Evolutionary conservation across 176 grass and related monocot species (phyloP), one percentile per base, ranked within the genome.

Genomic region (Eremochloa ophiuroides): DNA sequence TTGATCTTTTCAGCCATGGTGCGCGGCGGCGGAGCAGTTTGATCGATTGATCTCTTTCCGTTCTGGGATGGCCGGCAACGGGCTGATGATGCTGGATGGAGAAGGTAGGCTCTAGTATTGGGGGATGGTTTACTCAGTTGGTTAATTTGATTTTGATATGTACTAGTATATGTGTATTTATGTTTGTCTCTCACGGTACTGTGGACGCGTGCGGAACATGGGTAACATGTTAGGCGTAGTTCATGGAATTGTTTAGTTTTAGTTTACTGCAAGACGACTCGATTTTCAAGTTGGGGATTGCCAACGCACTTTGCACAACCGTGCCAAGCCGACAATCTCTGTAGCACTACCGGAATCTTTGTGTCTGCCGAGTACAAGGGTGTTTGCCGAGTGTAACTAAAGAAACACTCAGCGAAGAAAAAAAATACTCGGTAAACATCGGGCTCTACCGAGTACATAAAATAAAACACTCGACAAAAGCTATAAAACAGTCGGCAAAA

Each of bases 1-100:
- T 93, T 93, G 77, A 97, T 97, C 76, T 87, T 83, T 66, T 25
- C 50, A 15, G 70, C 69, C 86, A 85, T 75, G 38, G 38, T 25
- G 8, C 3, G 1, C 7, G 2, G 20, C 18, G 8, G n/a, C 3
- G 8, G 53, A 58, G 53, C 8, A 56, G 51, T 23, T 23, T 8
- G 53, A 11, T 37, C 6, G 37, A 40, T 56, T 22, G 53, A 56
- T 23, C 22, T 10, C 53, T 18, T 18, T n/a, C n/a, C n/a, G 50
- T 7, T 53, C 2, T n/a, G n/a, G n/a, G 48, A 40, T 10, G 7
- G 53, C 8, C 18, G 18, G 16, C 5, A 6, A 51, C 6, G 17
- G 18, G 2, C 20, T 9, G 51, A 3, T 23, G 53, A 17, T n/a
- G 2, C 22, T 18, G 23, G 27, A 1, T 15, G 50, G 26, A 34